Conservation (phyloP, 225 moss, liverwort and hornwort genomes). For the Physcomitrellopsis africana region DNA sequence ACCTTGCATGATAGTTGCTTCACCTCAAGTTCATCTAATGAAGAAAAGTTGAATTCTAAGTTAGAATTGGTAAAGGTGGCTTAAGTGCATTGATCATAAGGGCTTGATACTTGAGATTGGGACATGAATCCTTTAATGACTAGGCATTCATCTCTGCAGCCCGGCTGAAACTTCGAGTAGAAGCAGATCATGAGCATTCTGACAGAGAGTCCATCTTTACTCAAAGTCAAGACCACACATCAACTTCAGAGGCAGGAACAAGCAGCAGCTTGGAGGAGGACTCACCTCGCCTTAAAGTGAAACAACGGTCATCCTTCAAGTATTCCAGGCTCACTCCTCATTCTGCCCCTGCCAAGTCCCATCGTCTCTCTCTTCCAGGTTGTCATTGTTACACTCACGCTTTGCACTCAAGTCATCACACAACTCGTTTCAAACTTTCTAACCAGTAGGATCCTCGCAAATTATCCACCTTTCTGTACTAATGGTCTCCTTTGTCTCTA, state of each 20-base stretch:
- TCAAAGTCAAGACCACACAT: conserved; percentile 63
- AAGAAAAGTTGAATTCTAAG: background rate
- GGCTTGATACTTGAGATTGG: background rate
- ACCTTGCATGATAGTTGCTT: background rate
- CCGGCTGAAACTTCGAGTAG: conserved; percentile 46
- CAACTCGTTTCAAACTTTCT: background rate
- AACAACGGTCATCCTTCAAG: conserved; percentile 48
- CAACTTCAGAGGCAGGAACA: conserved; percentile 63
- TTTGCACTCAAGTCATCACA: background rate
- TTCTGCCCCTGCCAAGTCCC: conserved; percentile 52
- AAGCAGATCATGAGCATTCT: conserved; percentile 62
- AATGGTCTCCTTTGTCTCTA: conserved; percentile 16
- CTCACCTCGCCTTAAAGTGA: conserved; percentile 52
- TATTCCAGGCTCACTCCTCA: conserved; percentile 52
- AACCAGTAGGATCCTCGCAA: background rate
- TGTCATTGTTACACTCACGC: background rate
- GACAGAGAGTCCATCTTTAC: conserved; percentile 63
- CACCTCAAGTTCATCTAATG: background rate
- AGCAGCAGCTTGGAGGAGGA: conserved; percentile 68
- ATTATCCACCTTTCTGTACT: background rate
- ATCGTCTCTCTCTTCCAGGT: conserved; percentile 51
- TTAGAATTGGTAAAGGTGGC: too few species aligned
- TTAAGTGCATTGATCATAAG: too few species aligned
- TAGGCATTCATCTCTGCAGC: conserved; percentile 21
- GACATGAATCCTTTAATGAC: background rate